Percentiles rank a stretch among this genome's conserved stretches.
These are phyloP conservation scores for Dendrocalamus latiflorus DNA, from an alignment of 202 grass and related monocot genomes.

Conservation along the genomic window DNA sequence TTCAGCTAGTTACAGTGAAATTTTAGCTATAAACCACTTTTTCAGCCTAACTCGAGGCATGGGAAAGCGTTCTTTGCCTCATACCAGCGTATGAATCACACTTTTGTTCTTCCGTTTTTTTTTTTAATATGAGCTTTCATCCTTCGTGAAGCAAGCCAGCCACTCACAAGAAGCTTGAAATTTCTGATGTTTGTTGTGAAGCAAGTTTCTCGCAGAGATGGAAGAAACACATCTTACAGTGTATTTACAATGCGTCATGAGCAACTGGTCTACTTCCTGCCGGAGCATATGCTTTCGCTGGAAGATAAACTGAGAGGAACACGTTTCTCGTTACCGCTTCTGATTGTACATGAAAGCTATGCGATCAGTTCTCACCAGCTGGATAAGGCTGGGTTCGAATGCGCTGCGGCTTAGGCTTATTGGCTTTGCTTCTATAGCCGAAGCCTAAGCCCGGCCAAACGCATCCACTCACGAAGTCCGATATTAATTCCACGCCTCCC, in stretches of 20 bases:
- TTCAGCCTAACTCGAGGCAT: too few species aligned
- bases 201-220: too few species aligned
- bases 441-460: too few species aligned
- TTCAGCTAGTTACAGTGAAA: too few species aligned
- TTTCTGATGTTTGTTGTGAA: background rate
- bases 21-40: too few species aligned
- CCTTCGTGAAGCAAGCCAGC: background rate
- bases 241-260: background rate
- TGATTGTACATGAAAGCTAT: background rate
- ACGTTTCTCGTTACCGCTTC: background rate
- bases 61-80: background rate
- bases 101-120: background rate
- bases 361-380: too few species aligned
- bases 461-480: too few species aligned
- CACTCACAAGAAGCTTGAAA: background rate
- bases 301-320: background rate
- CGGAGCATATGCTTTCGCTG: background rate
- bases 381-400: too few species aligned
- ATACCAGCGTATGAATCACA: background rate
- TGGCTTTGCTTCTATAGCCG: too few species aligned
- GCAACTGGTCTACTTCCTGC: background rate
- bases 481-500: too few species aligned
- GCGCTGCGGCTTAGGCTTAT: too few species aligned
- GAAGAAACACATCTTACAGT: background rate
- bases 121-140: background rate